phyloP scores from a whole-genome alignment of 257 asterid genomes.

The Knoxia roxburghii region DNA sequence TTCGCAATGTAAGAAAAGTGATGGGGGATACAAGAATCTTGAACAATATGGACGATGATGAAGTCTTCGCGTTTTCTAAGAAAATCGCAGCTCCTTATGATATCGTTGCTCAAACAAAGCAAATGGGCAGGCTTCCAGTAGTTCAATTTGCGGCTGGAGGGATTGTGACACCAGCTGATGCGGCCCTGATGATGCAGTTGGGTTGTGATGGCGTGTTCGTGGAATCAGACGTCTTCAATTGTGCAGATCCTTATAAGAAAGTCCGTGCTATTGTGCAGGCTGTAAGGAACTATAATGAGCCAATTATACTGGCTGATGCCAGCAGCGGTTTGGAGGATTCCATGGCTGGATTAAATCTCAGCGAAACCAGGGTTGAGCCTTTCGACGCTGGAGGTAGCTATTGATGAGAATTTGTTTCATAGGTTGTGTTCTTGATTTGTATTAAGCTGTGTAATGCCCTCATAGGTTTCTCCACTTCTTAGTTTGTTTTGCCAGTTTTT shows the following conservation, averaged over 20 bases:
- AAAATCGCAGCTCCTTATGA: conserved; percentile 67
- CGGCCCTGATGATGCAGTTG: conserved; percentile 84
- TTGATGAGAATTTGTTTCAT: conserved; percentile 15
- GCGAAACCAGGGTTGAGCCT: conserved; percentile 39
- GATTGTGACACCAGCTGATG: conserved; percentile 77
- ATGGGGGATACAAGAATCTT: conserved; percentile 64
- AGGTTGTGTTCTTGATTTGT: neutral
- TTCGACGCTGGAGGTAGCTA: conserved; percentile 30
- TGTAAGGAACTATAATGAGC: conserved; percentile 69
- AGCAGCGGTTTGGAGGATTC: conserved; percentile 69
- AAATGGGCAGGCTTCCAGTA: conserved; percentile 84
- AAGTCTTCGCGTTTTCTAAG: conserved; percentile 66
- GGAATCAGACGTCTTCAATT: conserved; percentile 52
- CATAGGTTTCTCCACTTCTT: neutral
- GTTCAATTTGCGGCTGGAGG: conserved; percentile 92
- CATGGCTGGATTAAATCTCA: conserved; percentile 44
- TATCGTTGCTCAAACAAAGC: conserved; percentile 72
- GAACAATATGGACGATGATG: conserved; percentile 84
- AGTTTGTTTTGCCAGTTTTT: neutral
- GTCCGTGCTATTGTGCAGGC: conserved; percentile 70
- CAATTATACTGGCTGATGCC: conserved; percentile 52
- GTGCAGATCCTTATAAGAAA: conserved; percentile 52
- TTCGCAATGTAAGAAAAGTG: conserved; percentile 61
- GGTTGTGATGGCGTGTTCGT: conserved; percentile 78
- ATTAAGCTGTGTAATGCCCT: conserved; percentile 10